Base-by-base conservation (phyloP, 2,329 filamentous ascomycete species). In the Cercospora nicotianae region DNA sequence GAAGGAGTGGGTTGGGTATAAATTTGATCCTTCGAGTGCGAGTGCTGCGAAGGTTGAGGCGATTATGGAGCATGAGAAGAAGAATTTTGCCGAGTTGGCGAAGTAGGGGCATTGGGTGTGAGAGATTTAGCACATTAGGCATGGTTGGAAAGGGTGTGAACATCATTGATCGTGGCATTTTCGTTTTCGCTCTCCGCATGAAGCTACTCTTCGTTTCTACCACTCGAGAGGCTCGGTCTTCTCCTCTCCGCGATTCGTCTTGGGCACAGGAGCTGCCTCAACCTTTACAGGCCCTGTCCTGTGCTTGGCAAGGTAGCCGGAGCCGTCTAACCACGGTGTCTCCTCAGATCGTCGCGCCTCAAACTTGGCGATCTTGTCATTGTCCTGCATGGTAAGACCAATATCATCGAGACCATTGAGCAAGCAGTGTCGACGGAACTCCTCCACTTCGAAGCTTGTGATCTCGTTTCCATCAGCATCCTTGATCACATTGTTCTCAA, bases 401-500 rank as follows among this genome's bases (percentile, higher is more conserved):
- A 98, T 98, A 75, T 98, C 95, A 78, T 98, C 94, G 9, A 98
- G 88, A 0, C 94, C 94, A 77, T 98, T 96, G 75, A 96, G 81
- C 61, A 98, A 83, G 80, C 94, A 98, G 82, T 98, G 93, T 83
- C 96, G 96, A 78, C 93, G 86, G 85, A 98, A 98, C 81, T 91
- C 88, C 78, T 98, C 94, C 5, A 97, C 91, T 0, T 97, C 91
- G 77, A 98, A 98, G 48, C 82, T 80, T 77, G 90, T 90, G 63
- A 98, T 86, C 73, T 88, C 87, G 70, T 88, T 89, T 72, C 94
- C 94, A 18, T 86, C 81, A 0, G 87, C 89, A 72, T 92, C 89
- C 78, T 91, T 92, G 82, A 98, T 90, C 62, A 89, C 82, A 83
- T 97, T 94, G 79, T 91, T 91, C 28, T 90, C 89, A 60, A 98